Base-by-base conservation (phyloP, 1,139 yeast genomes). In the Candida dubliniensis region DNA sequence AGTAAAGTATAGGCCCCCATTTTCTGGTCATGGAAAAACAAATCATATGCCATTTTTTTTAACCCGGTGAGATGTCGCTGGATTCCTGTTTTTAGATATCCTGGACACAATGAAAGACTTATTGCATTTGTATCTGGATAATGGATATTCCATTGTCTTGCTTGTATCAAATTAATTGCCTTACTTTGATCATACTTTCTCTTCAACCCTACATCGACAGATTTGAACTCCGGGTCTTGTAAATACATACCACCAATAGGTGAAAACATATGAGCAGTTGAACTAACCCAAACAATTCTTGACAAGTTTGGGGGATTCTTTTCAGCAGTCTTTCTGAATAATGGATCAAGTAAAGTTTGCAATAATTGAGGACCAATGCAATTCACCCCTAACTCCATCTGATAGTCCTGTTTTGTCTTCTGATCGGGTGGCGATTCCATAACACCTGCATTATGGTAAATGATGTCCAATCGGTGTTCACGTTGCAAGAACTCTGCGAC, bases 361-460 rank as follows among this genome's bases (percentile, higher is more conserved):
- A 80, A 56, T 38, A 78, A 57, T 44, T 72, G 78, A 12, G 77
- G 78, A 2, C 77, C 83, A 38, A 79, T 51, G 8, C 62, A 74
- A 52, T 80, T 79, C 15, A 74, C 66, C n/a, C 80, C 82, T 40
- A 76, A 35, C 41, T 49, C 47, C 27, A 48, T 32, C 27, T 49
- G 47, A 25, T 38, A 41, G 9, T 47, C 47, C 37, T 52, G 54
- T 7, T 23, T 36, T 2, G 55, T 43, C 10, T 31, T 42, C 2
- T 66, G 49, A n/a, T 65, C 66, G 11, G 55, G 54, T 8, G 69
- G 67, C 1, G 77, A 71, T 18, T 61, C 57, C 74, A 73, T 76
- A 13, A 77, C 67, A 33, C 84, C 59, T n/a, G 82, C 82, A 59
- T 78, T 77, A 51, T 76, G 76, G 38, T 77, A 66, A n/a, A 75